Evolutionary conservation across 306 rosid genomes (phyloP), one percentile per base, ranked within the genome.

Genomic region (Casuarina glauca): DNA sequence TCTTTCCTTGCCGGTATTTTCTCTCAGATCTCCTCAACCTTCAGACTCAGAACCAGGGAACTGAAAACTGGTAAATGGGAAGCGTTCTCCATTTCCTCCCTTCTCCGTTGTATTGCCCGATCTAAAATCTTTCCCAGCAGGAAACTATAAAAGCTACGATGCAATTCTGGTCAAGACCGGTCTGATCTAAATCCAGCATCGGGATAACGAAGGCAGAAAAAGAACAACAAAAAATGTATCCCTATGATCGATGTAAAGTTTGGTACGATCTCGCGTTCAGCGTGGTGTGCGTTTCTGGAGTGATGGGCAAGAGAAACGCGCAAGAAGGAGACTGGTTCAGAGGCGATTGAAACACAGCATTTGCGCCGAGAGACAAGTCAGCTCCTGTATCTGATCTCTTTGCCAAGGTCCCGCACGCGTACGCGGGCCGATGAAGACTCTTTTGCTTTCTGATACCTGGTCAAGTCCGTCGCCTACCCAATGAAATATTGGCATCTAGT

Each of bases 251-350:
- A 26, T 26, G 32, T 26, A 26, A 26, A 26, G 32, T 0, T 26
- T 26, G 32, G 32, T 26, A 26, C 13, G 78, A 70, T 11, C 64
- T 74, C 49, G 76, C 67, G 80, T 64, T 78, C 57, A 75, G 84
- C 85, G 76, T 48, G 79, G 74, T 78, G 42, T 16, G 79, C 83
- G 88, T 32, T 69, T 76, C 10, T 57, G 67, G 49, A 54, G 54
- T 57, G 53, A 26, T 26, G 7, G 17, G 3, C 32, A 11, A 2
- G 20, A 15, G 73, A 4, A 11, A 36, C n/a, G 44, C n/a, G 11
- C 52, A 11, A 15, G 20, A 41, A 39, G 9, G 74, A 76, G 53
- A 32, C 81, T 13, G 53, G 13, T 6, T 6, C 9, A 46, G 50
- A 46, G 50, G 9, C 32, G 32, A 26, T 26, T 26, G 32, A 26